These are phyloP conservation scores for Nymphaea thermarum DNA, from an alignment of 164 flowering plant species.

Conservation along the genomic window DNA sequence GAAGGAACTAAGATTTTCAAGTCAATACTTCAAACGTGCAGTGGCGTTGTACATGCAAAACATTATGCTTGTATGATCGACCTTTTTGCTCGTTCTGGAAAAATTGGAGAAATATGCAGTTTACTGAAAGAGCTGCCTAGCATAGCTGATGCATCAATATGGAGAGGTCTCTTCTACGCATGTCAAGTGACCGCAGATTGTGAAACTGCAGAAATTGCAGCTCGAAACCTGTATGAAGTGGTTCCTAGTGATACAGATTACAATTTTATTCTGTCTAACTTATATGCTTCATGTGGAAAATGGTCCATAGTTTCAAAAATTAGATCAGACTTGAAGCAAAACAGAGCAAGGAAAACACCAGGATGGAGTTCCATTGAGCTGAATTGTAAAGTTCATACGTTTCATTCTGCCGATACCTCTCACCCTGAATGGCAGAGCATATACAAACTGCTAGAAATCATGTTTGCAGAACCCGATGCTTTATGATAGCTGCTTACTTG, in stretches of 20 bases:
- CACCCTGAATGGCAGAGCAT: slow-evolving; percentile 10
- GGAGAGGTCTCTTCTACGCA: slow-evolving; percentile 18
- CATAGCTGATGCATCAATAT: slow-evolving; percentile 11
- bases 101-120: slow-evolving; percentile 12
- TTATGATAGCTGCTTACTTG: neutral
- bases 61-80: slow-evolving; percentile 25
- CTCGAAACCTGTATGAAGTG: slow-evolving; percentile 10
- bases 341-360: slow-evolving; percentile 12
- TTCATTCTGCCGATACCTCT: slow-evolving; percentile 15
- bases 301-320: slow-evolving; percentile 15
- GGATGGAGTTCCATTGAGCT: slow-evolving; percentile 19
- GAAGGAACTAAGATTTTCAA: slow-evolving; percentile 14
- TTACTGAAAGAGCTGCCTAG: slow-evolving; percentile 12
- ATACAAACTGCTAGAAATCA: slow-evolving; percentile 8
- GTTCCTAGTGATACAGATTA: slow-evolving; percentile 9
- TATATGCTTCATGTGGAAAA: slow-evolving; percentile 14
- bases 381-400: slow-evolving; percentile 10
- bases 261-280: slow-evolving; percentile 13
- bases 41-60: slow-evolving; percentile 6
- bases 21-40: slow-evolving; percentile 5
- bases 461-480: neutral
- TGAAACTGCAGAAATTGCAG: slow-evolving; percentile 11
- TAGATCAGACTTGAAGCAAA: slow-evolving; percentile 7
- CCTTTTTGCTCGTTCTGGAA: slow-evolving; percentile 20
- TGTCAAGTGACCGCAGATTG: slow-evolving; percentile 9